Base-by-base conservation (phyloP, 2,329 filamentous ascomycete species). In the Calonectria honghensis region DNA sequence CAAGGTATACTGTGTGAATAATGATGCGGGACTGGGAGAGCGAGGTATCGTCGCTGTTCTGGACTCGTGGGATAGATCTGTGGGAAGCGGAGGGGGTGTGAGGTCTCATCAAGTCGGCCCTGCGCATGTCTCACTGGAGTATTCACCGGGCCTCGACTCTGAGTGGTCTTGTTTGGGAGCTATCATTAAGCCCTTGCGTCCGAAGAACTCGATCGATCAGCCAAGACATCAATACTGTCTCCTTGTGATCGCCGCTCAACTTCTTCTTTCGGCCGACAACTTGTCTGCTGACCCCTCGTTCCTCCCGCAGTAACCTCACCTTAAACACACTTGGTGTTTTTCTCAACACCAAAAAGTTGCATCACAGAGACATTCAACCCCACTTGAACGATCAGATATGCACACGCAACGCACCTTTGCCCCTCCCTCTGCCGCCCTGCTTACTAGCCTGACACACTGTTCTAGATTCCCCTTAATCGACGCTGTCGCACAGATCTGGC, bases 401-500 rank as follows among this genome's bases (percentile, higher is more conserved):
- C 45, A 48, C 9, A 48, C 45, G 11, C 45, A 45, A 74, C 84
- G 73, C 81, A 96, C 95, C 89, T 96, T 94, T 70, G 96, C 96
- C 57, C 95, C 95, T 72, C 93, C 93, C 35, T 89, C 88, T 13
- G 93, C 92, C 45, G 96, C 96, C 83, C 94, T 94, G 73, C 89
- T 88, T 70, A 97, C 89, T 59, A 98, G 89, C 51, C 85, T 88
- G 75, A 93, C 91, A 85, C 95, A 98, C 85, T 96, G 94, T 65
- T 91, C 88, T 57, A 98, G 91, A 84, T 98, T 98, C 81, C 94
- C 90, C 77, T 90, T 86, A 88, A 97, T 92, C 77, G 91, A 94
- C 75, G 93, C 90, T 73, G 95, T 97, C 48, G 96, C 96, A 86
- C 95, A 96, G 85, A 98, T 92, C 86, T 98, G 96, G 41, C 96